Conservation (phyloP, 805 yeast species). For the Vanderwaltozyma tropicalis region DNA sequence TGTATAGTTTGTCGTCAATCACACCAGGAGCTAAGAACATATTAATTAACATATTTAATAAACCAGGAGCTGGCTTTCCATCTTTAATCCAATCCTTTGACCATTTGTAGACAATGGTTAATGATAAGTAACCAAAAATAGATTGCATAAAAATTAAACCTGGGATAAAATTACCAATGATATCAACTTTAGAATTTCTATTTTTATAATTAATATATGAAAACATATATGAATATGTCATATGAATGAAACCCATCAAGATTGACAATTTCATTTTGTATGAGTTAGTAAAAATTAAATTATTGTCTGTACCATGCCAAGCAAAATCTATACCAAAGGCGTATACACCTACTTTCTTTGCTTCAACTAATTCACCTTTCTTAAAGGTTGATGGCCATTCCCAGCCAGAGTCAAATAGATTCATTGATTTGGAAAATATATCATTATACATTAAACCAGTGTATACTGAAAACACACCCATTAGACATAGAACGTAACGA, state of each 20-base stretch:
- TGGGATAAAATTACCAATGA: constrained; percentile 88
- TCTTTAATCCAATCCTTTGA: constrained; percentile 77
- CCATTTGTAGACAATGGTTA: constrained; percentile 91
- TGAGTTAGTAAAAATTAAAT: constrained; percentile 81
- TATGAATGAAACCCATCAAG: constrained; percentile 87
- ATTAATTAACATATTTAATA: constrained; percentile 86
- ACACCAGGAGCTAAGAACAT: constrained; percentile 94
- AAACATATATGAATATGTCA: constrained; percentile 81
- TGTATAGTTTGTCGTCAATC: constrained; percentile 68
- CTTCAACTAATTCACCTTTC: constrained; percentile 60
- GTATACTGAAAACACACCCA: constrained; percentile 94
- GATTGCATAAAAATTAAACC: constrained; percentile 93
- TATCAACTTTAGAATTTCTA: constrained; percentile 65
- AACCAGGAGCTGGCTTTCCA: constrained; percentile 77
- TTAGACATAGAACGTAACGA: constrained; percentile 76
- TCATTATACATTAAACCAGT: constrained; percentile 94
- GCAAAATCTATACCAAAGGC: constrained; percentile 82
- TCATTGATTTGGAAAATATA: constrained; percentile 82
- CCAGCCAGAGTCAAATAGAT: constrained; percentile 86
- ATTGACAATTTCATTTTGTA: constrained; percentile 96
- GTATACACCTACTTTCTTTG: constrained; percentile 58
- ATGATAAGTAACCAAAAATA: constrained; percentile 83
- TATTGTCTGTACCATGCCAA: constrained; percentile 97
- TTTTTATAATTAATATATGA: constrained; percentile 70
- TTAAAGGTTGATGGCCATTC: constrained; percentile 72